These are phyloP conservation scores for Aspergillus latus DNA, from an alignment of 2,329 filamentous ascomycete genomes.

Conservation along the genomic window DNA sequence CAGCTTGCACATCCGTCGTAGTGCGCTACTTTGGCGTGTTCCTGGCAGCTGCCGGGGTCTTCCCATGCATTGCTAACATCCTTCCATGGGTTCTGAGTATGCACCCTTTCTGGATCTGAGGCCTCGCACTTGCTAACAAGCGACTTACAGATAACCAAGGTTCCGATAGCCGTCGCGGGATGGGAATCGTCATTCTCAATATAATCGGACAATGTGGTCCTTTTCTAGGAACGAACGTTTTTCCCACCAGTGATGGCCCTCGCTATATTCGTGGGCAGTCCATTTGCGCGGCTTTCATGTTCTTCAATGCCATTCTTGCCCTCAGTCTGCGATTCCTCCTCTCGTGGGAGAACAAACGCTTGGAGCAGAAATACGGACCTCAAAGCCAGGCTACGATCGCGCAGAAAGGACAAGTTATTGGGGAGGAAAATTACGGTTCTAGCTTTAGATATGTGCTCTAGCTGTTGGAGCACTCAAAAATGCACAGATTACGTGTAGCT, in stretches of 20 bases:
- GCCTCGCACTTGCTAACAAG: background rate
- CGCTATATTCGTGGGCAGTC: constrained; percentile 56
- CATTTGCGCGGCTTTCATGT: constrained; percentile 62
- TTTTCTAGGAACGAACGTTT: constrained; percentile 63
- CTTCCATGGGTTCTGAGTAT: constrained; percentile 65
- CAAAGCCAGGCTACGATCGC: constrained; percentile 18
- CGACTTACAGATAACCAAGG: constrained; percentile 62
- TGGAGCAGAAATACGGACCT: constrained; percentile 52
- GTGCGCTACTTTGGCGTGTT: constrained; percentile 55
- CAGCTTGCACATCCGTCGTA: constrained; percentile 53
- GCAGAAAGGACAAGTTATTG: constrained; percentile 22
- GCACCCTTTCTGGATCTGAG: constrained; percentile 12
- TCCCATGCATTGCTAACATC: constrained; percentile 68
- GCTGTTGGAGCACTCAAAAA: background rate
- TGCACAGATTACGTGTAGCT: background rate
- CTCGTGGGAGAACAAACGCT: constrained; percentile 59
- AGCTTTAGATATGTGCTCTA: constrained; percentile 41
- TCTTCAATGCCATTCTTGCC: constrained; percentile 59
- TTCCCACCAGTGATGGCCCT: constrained; percentile 53
- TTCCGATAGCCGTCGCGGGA: constrained; percentile 65
- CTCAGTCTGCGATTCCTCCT: constrained; percentile 55
- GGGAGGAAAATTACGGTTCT: constrained; percentile 43
- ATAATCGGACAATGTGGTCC: constrained; percentile 66
- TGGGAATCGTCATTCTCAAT: constrained; percentile 66
- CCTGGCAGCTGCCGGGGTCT: constrained; percentile 61